Conservation (phyloP, 2,329 filamentous ascomycete genomes). For the Clathrospora elynae region DNA sequence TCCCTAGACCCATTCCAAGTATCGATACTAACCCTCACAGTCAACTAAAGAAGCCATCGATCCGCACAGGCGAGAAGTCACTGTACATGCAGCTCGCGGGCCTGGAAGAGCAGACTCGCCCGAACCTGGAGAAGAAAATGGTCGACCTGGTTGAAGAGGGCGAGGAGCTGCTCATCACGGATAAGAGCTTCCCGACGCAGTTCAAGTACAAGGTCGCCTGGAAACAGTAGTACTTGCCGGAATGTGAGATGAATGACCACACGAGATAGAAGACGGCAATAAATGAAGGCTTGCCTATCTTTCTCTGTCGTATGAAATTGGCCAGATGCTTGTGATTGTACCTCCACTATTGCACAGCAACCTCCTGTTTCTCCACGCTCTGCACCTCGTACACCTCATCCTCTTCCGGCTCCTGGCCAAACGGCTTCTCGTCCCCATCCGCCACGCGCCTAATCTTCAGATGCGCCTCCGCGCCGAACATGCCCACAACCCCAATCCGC, state of each 20-base stretch:
- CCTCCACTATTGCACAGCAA: conserved; percentile 8
- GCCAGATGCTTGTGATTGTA: conserved; percentile 5
- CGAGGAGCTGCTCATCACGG: conserved; percentile 89
- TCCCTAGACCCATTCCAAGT: conserved; percentile 16
- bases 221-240: conserved; percentile 6
- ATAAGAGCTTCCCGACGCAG: conserved; percentile 82
- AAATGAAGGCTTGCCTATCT: neutral
- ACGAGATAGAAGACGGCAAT: no score
- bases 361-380: conserved; percentile 7
- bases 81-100: conserved; percentile 89
- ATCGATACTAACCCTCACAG: no score
- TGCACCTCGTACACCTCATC: conserved; percentile 3
- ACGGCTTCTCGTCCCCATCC: conserved; percentile 27
- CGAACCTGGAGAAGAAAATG: conserved; percentile 80
- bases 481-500: conserved; percentile 40
- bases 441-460: conserved; percentile 32
- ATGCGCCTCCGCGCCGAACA: conserved; percentile 40
- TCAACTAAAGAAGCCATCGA: conserved; percentile 90
- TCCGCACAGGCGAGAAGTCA: conserved; percentile 79
- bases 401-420: conserved; percentile 23
- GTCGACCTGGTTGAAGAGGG: conserved; percentile 76
- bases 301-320: neutral
- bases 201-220: conserved; percentile 65
- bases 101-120: conserved; percentile 81
- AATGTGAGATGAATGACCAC: neutral